Evolutionary conservation across 2,329 filamentous ascomycete genomes (phyloP).

Genomic region (Aspergillus brasiliensis): DNA sequence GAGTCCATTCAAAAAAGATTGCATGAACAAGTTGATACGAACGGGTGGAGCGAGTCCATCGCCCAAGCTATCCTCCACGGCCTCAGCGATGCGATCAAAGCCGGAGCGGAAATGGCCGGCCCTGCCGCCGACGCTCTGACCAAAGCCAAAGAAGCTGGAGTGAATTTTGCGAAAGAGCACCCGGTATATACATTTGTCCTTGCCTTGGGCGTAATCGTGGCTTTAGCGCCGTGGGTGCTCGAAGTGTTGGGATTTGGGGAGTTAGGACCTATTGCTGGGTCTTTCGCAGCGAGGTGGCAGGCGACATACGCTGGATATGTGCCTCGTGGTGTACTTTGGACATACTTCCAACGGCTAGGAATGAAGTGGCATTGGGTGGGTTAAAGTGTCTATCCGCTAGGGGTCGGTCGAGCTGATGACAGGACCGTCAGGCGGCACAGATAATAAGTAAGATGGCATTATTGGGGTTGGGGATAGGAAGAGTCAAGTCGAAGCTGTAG

Average conservation of each 20-base stretch:
- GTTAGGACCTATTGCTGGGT: slow-evolving; percentile 28
- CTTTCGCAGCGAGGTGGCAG: slow-evolving; percentile 48
- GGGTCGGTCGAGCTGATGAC: neutral
- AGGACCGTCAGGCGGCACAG: neutral
- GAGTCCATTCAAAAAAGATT: slow-evolving; percentile 8
- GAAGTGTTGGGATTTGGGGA: slow-evolving; percentile 31
- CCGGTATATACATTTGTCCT: slow-evolving; percentile 27
- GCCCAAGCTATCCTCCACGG: slow-evolving; percentile 18
- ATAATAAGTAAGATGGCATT: neutral
- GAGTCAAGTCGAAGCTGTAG: neutral
- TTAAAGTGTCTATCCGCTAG: neutral
- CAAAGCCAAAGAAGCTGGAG: slow-evolving; percentile 17
- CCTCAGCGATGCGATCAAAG: slow-evolving; percentile 16
- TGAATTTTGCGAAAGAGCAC: slow-evolving; percentile 25
- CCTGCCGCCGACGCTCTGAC: slow-evolving; percentile 19
- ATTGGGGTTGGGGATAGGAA: neutral
- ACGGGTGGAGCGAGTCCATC: slow-evolving; percentile 18
- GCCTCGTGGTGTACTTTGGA: slow-evolving; percentile 45
- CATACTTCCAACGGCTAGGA: slow-evolving; percentile 47
- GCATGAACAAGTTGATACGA: slow-evolving; percentile 12
- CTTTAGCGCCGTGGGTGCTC: slow-evolving; percentile 29
- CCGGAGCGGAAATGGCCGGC: slow-evolving; percentile 16
- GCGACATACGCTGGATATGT: slow-evolving; percentile 41
- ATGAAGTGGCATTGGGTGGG: slow-evolving; percentile 33
- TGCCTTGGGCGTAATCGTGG: slow-evolving; percentile 27